Conservation (phyloP, 305 asterid species). For the Fraxinus platypoda region DNA sequence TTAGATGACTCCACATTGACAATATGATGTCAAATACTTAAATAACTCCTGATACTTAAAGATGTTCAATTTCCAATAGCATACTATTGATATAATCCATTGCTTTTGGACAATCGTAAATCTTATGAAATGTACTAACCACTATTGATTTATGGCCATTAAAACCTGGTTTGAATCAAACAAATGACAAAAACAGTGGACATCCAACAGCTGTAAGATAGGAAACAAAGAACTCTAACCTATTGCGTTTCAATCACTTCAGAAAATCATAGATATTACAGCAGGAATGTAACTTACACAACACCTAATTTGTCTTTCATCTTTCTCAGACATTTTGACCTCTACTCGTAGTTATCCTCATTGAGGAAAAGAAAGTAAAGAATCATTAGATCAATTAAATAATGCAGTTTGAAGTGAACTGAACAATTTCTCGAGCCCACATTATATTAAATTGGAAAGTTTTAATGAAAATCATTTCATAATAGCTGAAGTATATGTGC, state of each 20-base stretch:
- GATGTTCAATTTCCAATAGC: neutral
- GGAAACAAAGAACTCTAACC: slow-evolving; percentile 5
- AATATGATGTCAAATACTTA: slow-evolving; percentile 2
- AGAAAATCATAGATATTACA: neutral
- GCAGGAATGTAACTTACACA: slow-evolving; percentile 4
- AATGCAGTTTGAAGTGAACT: neutral
- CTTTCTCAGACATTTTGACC: neutral
- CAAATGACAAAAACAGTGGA: slow-evolving; percentile 8
- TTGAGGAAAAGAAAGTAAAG: neutral
- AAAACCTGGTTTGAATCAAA: slow-evolving; percentile 12
- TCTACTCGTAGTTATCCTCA: neutral
- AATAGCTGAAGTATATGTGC: neutral
- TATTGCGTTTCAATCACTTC: neutral
- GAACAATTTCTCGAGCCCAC: neutral
- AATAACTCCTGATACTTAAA: neutral
- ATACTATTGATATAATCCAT: slow-evolving; percentile 11
- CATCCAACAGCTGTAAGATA: slow-evolving; percentile 1
- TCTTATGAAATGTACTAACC: neutral
- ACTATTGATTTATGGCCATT: slow-evolving; percentile 8
- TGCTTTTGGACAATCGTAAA: slow-evolving; percentile 8
- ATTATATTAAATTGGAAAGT: neutral
- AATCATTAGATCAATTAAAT: neutral
- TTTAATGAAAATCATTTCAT: neutral
- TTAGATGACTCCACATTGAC: slow-evolving; percentile 8
- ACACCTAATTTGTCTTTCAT: neutral